Evolutionary conservation across 192 early-diverging fungal genomes (phyloP).

Genomic region (Backusella westeae): DNA sequence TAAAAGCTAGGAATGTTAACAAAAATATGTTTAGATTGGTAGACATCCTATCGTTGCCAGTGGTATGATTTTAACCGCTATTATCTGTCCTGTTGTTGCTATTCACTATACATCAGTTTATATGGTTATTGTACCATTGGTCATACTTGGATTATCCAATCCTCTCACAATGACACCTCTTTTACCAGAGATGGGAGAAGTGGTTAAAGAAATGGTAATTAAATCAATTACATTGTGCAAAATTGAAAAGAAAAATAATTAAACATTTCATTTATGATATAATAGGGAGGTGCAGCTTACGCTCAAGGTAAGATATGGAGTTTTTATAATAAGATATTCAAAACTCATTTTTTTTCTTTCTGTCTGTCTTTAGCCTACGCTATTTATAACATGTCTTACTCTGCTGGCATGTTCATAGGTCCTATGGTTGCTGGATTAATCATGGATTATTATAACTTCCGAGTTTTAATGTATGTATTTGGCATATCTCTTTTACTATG

Average conservation of each 20-base stretch:
- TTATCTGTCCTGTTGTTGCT: conserved; percentile 41
- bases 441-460: conserved; percentile 22
- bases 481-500: conserved; percentile 5
- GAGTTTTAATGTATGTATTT: conserved; percentile 22
- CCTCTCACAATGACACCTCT: conserved; percentile 61
- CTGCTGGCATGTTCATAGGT: conserved; percentile 69
- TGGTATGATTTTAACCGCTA: conserved; percentile 49
- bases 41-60: conserved; percentile 41
- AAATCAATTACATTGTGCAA: conserved; percentile 40
- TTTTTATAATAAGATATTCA: not conserved
- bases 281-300: conserved; percentile 34
- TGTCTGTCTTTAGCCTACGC: conserved; percentile 48
- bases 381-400: conserved; percentile 74
- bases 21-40: conserved; percentile 29
- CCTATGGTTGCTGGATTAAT: conserved; percentile 59
- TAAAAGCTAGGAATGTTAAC: not conserved
- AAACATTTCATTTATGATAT: not conserved
- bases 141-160: conserved; percentile 51
- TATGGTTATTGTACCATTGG: conserved; percentile 40
- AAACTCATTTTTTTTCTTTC: not conserved
- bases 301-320: conserved; percentile 26
- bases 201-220: conserved; percentile 62
- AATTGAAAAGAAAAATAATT: conserved; percentile 11
- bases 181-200: conserved; percentile 67
- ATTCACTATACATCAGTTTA: conserved; percentile 33